Base-by-base conservation (phyloP, 1,284 basidiomycete species). In the Pseudozyma sp. region DNA sequence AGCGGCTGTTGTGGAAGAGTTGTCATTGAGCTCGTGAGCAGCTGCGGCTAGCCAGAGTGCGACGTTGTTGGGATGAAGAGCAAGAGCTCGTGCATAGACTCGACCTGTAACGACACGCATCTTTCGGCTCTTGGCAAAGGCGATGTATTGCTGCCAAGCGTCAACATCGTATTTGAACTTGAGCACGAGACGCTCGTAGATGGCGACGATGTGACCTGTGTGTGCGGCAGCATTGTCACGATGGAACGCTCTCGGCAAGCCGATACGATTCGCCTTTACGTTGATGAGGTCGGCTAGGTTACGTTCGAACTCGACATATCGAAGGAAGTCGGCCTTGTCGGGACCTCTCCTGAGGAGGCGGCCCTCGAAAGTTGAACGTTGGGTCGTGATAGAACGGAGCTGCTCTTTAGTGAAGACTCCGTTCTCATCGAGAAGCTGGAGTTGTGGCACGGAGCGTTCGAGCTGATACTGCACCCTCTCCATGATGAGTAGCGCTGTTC, bases 381-480 rank as follows among this genome's bases (percentile, higher is more conserved):
- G 92, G 85, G 91, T 91, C 80, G 97, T 90, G 76, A 98, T 94
- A 76, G 92, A 89, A 77, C 92, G 67, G 34, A 84, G 67, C 77
- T 85, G 67, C 76, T 93, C 93, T 86, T 91, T 89, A 1, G 92
- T 91, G 86, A 99, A 97, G 62, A 97, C 87, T 69, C 90, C 90
- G 86, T 92, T 94, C 79, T 94, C 90, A 76, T 93, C 91, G 25
- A 97, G 89, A 86, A 97, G 94, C 86, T 94, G 95, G 80, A 98
- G 92, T 90, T 97, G 95, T 60, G 92, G 90, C 89, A 97, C 92
- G 89, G 95, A 95, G 88, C 94, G 91, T 90, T 97, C 95, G 85
- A 96, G 92, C 87, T 95, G 91, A 81, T 93, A 96, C 79, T 96
- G 93, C 0, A 97, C 94, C 75, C 94, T 90, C 88, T 97, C 94